Conservation (phyloP, 2,329 filamentous ascomycete genomes). For the Trichoderma lentiforme region DNA sequence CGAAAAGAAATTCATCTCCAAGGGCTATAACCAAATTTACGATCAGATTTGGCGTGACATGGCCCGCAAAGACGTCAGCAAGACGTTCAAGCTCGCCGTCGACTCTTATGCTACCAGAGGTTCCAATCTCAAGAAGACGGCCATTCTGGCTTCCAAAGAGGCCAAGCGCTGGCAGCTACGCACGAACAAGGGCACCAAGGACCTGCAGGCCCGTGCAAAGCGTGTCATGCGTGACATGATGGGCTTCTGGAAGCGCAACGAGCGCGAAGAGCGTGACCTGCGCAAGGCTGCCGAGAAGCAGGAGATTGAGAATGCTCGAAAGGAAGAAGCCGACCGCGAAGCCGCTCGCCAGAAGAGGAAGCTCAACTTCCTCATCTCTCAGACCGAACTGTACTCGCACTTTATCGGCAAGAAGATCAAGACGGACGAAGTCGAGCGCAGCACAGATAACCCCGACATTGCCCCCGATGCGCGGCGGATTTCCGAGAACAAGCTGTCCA, state of each 20-base stretch:
- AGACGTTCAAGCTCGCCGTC: constrained; percentile 83
- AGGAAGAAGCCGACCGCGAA: constrained; percentile 95
- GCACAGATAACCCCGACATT: constrained; percentile 76
- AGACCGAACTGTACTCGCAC: constrained; percentile 97
- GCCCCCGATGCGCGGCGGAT: constrained; percentile 47
- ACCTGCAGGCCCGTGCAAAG: constrained; percentile 94
- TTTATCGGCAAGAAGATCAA: constrained; percentile 99
- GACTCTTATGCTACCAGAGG: constrained; percentile 82
- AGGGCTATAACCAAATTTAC: constrained; percentile 94
- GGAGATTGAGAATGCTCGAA: constrained; percentile 93
- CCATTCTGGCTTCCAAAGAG: constrained; percentile 93
- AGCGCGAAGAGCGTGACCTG: constrained; percentile 92
- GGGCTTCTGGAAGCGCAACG: constrained; percentile 98
- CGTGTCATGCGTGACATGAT: constrained; percentile 99
- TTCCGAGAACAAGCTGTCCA: constrained; percentile 43
- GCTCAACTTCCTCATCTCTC: constrained; percentile 98
- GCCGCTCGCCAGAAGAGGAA: constrained; percentile 97
- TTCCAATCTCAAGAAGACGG: constrained; percentile 97
- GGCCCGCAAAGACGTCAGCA: constrained; percentile 87
- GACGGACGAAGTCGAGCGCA: constrained; percentile 89
- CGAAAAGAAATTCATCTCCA: constrained; percentile 72
- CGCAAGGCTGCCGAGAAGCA: constrained; percentile 92
- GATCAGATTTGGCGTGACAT: constrained; percentile 97
- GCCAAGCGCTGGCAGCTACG: constrained; percentile 95
- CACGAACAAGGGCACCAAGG: constrained; percentile 98